A percentile compares a stretch with the other conserved stretches of the same genome.
Evolutionary conservation across 768 basidiomycete species (phyloP).

Genomic region (Filobasidium floriforme): DNA sequence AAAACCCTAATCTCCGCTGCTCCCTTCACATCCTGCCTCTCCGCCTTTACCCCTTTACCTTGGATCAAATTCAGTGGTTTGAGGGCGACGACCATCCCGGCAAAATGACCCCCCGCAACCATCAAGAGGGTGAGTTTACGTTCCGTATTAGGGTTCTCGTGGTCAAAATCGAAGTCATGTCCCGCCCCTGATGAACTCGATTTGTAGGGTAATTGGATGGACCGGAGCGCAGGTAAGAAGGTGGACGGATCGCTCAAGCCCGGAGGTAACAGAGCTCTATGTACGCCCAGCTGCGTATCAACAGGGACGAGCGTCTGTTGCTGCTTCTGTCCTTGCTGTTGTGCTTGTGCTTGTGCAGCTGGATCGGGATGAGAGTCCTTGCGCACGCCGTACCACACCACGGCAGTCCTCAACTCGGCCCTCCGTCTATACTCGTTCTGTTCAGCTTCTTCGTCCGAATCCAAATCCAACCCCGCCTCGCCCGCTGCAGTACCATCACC

Average conservation of each 20-base stretch:
- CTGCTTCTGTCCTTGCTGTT: background rate
- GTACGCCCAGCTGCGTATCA: constrained; percentile 78
- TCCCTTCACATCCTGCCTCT: constrained; percentile 65
- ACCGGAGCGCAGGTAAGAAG: constrained; percentile 36
- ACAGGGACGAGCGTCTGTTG: constrained; percentile 38
- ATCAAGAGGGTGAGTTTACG: constrained; percentile 89
- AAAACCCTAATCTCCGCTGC: constrained; percentile 52
- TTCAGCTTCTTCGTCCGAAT: constrained; percentile 40
- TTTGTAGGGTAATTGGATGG: constrained; percentile 32
- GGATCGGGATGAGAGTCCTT: background rate
- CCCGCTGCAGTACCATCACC: no score
- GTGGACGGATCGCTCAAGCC: constrained; percentile 33
- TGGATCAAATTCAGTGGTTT: constrained; percentile 44
- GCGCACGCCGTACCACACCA: constrained; percentile 67
- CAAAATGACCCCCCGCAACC: constrained; percentile 97
- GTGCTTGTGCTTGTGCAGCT: background rate
- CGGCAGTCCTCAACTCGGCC: constrained; percentile 55
- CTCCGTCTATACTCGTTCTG: constrained; percentile 42
- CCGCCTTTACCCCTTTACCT: constrained; percentile 57
- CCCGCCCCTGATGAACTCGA: no score
- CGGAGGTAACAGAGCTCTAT: constrained; percentile 64
- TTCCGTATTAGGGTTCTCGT: constrained; percentile 28
- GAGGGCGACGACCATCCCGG: constrained; percentile 67
- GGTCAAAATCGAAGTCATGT: no score
- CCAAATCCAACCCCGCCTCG: no score